phyloP scores from a whole-genome alignment of 2,329 filamentous ascomycete species.

The Xylariaceae sp. region DNA sequence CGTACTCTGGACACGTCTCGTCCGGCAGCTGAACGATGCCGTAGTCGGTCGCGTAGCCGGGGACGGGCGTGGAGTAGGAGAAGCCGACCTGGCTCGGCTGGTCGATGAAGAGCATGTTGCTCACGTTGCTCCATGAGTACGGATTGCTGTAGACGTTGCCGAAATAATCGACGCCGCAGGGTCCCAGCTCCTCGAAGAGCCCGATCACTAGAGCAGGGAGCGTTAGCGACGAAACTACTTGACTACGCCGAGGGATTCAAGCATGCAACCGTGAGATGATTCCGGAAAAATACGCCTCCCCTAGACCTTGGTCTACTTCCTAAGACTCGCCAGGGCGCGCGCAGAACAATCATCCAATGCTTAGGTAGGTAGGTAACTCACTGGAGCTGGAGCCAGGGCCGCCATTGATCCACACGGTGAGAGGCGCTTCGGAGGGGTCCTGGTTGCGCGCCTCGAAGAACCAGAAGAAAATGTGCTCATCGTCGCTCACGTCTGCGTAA shows the following conservation, averaged over 20 bases:
- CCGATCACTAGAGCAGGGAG: no score
- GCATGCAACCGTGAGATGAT: no score
- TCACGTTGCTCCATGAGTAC: constrained; percentile 55
- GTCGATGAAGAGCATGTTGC: constrained; percentile 58
- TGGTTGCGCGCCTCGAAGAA: constrained; percentile 45
- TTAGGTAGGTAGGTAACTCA: no score
- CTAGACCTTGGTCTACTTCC: no score
- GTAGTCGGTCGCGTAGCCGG: constrained; percentile 20
- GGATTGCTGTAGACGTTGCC: constrained; percentile 47
- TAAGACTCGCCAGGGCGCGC: no score
- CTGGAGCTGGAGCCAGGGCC: constrained; percentile 47
- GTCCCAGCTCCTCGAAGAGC: constrained; percentile 44
- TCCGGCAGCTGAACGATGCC: constrained; percentile 40
- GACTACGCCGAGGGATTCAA: no score
- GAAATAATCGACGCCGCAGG: constrained; percentile 36
- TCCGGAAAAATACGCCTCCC: no score
- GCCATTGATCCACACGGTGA: constrained; percentile 51
- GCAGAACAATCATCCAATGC: no score
- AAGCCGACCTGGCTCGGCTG: constrained; percentile 58
- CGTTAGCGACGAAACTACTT: no score
- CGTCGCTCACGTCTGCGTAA: constrained; percentile 36
- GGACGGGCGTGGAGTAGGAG: constrained; percentile 39
- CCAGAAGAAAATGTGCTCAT: constrained; percentile 42
- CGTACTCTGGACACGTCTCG: constrained; percentile 46
- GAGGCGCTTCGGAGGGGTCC: constrained; percentile 39